These are phyloP conservation scores for Aspergillus quadricinctus DNA, from an alignment of 2,329 filamentous ascomycete species.

Conservation along the genomic window DNA sequence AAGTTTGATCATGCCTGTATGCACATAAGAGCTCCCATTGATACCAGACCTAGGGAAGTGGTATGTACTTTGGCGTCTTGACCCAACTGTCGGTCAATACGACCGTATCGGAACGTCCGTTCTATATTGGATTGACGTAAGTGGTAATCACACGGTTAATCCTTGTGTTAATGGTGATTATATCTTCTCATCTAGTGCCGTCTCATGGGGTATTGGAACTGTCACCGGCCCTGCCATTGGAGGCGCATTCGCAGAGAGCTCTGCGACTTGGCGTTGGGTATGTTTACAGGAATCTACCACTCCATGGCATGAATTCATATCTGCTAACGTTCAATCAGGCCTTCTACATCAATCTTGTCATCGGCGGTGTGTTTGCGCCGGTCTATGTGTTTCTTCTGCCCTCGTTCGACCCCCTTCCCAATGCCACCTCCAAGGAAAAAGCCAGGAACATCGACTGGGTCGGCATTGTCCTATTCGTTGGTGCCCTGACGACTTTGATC, in stretches of 20 bases:
- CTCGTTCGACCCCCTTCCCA: conserved; percentile 18
- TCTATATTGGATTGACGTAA: too few species aligned
- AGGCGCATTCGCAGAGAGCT: conserved; percentile 12
- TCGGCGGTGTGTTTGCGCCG: conserved; percentile 43
- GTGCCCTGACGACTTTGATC: too few species aligned
- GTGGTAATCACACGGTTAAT: too few species aligned
- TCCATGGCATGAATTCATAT: background rate
- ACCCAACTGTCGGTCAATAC: too few species aligned
- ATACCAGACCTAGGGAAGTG: too few species aligned
- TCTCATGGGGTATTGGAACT: conserved; percentile 34
- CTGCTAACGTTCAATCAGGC: conserved; percentile 16
- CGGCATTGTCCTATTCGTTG: too few species aligned
- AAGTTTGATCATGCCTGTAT: too few species aligned
- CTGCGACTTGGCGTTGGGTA: conserved; percentile 26
- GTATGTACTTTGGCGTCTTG: too few species aligned
- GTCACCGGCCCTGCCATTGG: conserved; percentile 31
- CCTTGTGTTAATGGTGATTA: too few species aligned
- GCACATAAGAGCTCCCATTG: too few species aligned
- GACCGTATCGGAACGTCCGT: too few species aligned
- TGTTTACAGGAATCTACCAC: background rate
- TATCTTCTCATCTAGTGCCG: conserved; percentile 8
- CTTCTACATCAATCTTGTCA: conserved; percentile 55
- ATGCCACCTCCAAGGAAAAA: conserved; percentile 28
- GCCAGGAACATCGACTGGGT: conserved; percentile 22
- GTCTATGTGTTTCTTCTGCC: conserved; percentile 44